Base-by-base conservation (phyloP, 2,329 filamentous ascomycete genomes). In the Pseudogymnoascus sp. region DNA sequence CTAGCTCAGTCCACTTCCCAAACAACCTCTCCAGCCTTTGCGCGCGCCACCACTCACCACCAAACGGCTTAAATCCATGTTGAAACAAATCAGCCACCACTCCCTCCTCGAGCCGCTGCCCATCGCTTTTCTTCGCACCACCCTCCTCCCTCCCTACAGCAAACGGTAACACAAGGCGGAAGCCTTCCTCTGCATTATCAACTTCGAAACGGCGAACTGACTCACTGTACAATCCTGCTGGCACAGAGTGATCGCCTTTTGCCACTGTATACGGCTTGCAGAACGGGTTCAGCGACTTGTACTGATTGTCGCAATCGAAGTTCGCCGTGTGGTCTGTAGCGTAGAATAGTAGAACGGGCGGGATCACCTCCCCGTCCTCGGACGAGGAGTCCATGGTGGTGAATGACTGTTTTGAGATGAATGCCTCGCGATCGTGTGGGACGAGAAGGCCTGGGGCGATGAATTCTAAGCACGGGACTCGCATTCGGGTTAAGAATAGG, bases 51-150 rank as follows among this genome's bases (percentile, higher is more conserved):
- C 46, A 61, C 8, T 43, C 61, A 26, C 61, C 50, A 50, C 60
- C 46, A 37, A 66, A 66, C n/a, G 60, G 63, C n/a, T 65, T 64
- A 28, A 28, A 50, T 2, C 61, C 59, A 19, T 67, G 60, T 40
- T 65, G 62, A 63, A 61, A 65, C 46, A 64, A 60, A 53, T 61
- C 64, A 35, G 38, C 66, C 65, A 40, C 22, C 6, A 7, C 12
- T 37, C 46, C 65, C 61, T 38, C 63, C 59, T 40, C 37, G 61
- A 63, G 59, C 22, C 7, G 7, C 60, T 63, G 10, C 46, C 62
- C 64, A 35, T 53, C 26, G 31, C 64, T 64, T 22, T n/a, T 62
- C 16, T 19, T 46, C 22, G 59, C 64, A 26, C 46, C 43, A 22
- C 26, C 59, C 59, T 61, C 59, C 10, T 46, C 62, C 11, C 22